Evolutionary conservation across 1,284 basidiomycete genomes (phyloP).

Genomic region (Amylostereum areolatum): DNA sequence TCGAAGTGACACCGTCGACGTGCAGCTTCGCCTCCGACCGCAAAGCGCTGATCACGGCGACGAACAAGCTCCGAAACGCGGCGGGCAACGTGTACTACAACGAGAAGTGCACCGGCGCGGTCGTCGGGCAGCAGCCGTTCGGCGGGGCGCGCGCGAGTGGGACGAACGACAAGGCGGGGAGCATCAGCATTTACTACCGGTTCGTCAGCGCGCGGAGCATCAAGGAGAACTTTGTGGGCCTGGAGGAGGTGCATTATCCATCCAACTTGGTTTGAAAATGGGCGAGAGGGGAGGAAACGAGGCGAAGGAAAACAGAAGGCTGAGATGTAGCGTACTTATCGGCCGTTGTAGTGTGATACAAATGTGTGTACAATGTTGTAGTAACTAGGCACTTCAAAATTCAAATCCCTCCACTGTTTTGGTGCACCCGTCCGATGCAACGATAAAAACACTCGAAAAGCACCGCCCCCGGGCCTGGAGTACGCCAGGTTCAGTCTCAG

Average conservation of each 20-base stretch:
- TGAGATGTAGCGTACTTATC: no score
- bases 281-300: no score
- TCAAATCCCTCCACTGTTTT: no score
- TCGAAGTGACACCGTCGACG: conserved; percentile 1
- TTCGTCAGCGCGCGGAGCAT: conserved; percentile 89
- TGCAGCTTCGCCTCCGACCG: conserved; percentile 79
- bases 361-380: no score
- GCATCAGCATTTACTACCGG: conserved; percentile 84
- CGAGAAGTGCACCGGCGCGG: conserved; percentile 94
- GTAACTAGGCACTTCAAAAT: no score
- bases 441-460: no score
- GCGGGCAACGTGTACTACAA: conserved; percentile 94
- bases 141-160: conserved; percentile 91
- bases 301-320: no score
- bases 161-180: conserved; percentile 98
- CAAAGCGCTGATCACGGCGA: conserved; percentile 67
- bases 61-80: conserved; percentile 78
- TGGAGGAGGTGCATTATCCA: conserved; percentile 78
- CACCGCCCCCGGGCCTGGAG: no score
- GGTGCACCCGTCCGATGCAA: no score
- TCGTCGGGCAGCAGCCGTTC: conserved; percentile 96
- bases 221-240: conserved; percentile 90
- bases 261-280: conserved; percentile 66
- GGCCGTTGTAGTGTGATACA: no score
- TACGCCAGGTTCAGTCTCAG: no score